phyloP scores from a whole-genome alignment of 2,329 filamentous ascomycete species.

The Pestalotiopsis sp. region DNA sequence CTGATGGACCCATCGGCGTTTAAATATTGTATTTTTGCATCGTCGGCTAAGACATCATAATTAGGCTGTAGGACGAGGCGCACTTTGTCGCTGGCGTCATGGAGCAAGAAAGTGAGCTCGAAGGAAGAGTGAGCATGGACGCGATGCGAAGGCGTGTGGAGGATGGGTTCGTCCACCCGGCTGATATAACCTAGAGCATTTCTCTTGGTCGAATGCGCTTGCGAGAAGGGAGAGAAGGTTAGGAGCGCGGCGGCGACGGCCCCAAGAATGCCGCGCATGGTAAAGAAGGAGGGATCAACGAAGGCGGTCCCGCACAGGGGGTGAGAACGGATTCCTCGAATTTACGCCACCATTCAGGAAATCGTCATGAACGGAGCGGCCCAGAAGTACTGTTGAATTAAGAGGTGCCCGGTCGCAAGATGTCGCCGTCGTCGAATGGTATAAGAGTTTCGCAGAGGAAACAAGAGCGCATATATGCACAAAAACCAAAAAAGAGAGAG shows the following conservation, averaged over 20 bases:
- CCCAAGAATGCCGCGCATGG: constrained; percentile 33
- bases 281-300: constrained; percentile 19
- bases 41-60: constrained; percentile 81
- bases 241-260: constrained; percentile 30
- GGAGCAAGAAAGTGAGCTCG: constrained; percentile 79
- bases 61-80: constrained; percentile 87
- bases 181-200: constrained; percentile 78
- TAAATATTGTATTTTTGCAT: constrained; percentile 74
- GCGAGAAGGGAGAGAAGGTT: constrained; percentile 30
- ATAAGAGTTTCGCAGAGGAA: not conserved
- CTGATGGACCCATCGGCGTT: constrained; percentile 71
- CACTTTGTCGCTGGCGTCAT: constrained; percentile 68
- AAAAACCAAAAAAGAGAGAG: not conserved
- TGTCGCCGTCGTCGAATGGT: not conserved
- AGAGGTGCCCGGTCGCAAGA: not conserved
- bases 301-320: constrained; percentile 23
- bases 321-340: constrained; percentile 17
- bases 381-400: not conserved
- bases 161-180: constrained; percentile 72
- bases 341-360: constrained; percentile 29
- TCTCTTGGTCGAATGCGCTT: constrained; percentile 73
- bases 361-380: constrained; percentile 2
- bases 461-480: not conserved
- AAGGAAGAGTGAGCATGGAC: constrained; percentile 83
- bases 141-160: constrained; percentile 78